Percentiles rank a stretch among this genome's conserved stretches.
phyloP scores from a whole-genome alignment of 441 rosid genomes.

The Dalechampia spathulata region DNA sequence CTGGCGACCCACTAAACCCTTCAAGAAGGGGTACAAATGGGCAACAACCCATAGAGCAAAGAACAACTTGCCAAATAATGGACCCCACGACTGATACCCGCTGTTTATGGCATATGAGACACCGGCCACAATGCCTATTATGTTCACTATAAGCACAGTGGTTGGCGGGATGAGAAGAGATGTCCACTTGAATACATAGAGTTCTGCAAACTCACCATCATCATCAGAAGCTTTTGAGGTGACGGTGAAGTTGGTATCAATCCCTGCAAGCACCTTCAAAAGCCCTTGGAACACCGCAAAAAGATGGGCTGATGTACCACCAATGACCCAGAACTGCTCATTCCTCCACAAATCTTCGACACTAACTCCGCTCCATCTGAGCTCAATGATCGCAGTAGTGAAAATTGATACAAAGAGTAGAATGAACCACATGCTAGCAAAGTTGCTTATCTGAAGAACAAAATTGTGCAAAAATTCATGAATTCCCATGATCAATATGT shows the following conservation, averaged over 20 bases:
- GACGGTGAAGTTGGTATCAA: constrained; percentile 93
- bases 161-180: constrained; percentile 95
- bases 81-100: constrained; percentile 98
- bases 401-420: constrained; percentile 79
- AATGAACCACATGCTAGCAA: constrained; percentile 94
- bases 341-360: constrained; percentile 99
- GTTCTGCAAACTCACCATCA: constrained; percentile 91
- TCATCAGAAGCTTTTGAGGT: constrained; percentile 92
- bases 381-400: constrained; percentile 78
- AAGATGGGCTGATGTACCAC: constrained; percentile 96
- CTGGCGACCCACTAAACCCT: constrained; percentile 89
- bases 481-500: background rate
- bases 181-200: constrained; percentile 94
- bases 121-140: constrained; percentile 91
- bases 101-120: constrained; percentile 88
- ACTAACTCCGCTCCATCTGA: constrained; percentile 90
- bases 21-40: constrained; percentile 92
- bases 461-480: constrained; percentile 4
- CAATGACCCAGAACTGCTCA: constrained; percentile 98
- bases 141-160: constrained; percentile 72
- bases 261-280: constrained; percentile 90
- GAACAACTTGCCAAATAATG: constrained; percentile 92
- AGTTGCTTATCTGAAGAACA: constrained; percentile 97
- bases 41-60: constrained; percentile 95
- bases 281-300: constrained; percentile 98